phyloP scores from a whole-genome alignment of 139 green algal species.

The Yamagishiella unicocca region DNA sequence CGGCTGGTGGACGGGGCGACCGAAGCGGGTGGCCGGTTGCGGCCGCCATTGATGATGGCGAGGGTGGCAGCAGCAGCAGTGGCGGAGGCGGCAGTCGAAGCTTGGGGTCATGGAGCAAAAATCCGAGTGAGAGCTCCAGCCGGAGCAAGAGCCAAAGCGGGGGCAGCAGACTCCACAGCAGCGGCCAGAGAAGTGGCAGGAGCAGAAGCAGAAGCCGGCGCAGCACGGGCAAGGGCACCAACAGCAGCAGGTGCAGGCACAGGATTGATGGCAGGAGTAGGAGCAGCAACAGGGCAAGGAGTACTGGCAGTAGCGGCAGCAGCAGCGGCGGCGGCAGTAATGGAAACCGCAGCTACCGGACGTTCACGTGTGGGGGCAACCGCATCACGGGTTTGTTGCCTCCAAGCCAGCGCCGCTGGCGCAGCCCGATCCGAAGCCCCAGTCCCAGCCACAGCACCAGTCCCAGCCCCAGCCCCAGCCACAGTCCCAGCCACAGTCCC shows the following conservation, averaged over 20 bases:
- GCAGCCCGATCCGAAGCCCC: background rate
- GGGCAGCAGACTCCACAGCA: background rate
- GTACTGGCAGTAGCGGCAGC: background rate
- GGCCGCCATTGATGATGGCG: too few relatives aligned
- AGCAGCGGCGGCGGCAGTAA: background rate
- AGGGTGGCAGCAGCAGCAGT: background rate
- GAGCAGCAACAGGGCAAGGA: background rate
- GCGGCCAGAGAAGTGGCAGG: background rate
- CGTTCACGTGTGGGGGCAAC: too few relatives aligned
- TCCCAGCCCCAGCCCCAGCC: background rate
- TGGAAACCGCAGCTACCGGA: too few relatives aligned
- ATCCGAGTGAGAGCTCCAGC: background rate
- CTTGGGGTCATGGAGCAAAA: background rate
- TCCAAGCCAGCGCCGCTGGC: too few relatives aligned
- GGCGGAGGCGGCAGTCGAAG: background rate
- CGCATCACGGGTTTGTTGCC: too few relatives aligned
- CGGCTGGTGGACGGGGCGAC: too few relatives aligned
- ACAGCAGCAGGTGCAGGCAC: background rate
- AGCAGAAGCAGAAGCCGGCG: background rate
- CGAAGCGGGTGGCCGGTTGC: too few relatives aligned
- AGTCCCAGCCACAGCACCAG: background rate
- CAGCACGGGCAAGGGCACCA: background rate
- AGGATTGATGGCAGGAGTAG: background rate
- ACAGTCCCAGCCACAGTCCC: constrained; percentile 1
- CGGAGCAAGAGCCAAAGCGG: background rate